These are phyloP conservation scores for Penicillium fimorum DNA, from an alignment of 495 filamentous ascomycete genomes.

Conservation along the genomic window DNA sequence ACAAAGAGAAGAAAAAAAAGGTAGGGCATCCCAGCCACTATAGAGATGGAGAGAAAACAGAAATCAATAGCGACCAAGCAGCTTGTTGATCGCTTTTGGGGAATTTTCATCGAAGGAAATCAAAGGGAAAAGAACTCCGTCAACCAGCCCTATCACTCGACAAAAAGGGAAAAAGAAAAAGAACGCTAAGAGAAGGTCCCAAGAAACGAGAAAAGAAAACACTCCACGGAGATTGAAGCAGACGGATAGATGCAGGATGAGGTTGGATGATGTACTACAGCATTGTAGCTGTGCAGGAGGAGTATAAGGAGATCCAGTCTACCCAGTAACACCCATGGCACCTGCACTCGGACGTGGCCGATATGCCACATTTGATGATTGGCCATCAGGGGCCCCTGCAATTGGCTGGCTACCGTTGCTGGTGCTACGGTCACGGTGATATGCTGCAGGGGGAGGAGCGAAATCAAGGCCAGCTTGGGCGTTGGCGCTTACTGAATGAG, in stretches of 20 bases:
- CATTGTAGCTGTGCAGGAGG: constrained; percentile 22
- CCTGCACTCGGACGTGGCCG: constrained; percentile 41
- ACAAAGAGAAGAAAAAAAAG: constrained; percentile 7
- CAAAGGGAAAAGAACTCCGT: constrained; percentile 33
- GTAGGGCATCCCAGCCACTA: constrained; percentile 4
- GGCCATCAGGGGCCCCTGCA: constrained; percentile 27
- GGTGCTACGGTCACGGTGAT: constrained; percentile 41
- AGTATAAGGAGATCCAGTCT: constrained; percentile 20
- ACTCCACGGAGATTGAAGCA: constrained; percentile 16
- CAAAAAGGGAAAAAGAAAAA: constrained; percentile 24
- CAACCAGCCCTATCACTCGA: constrained; percentile 36
- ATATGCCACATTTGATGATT: constrained; percentile 39
- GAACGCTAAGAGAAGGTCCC: constrained; percentile 39
- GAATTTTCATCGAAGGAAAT: constrained; percentile 23
- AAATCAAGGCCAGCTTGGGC: constrained; percentile 34
- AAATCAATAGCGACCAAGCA: constrained; percentile 20
- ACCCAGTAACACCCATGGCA: constrained; percentile 48
- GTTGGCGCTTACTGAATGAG: constrained; percentile 34
- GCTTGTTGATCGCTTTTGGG: constrained; percentile 28
- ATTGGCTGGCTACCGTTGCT: constrained; percentile 44
- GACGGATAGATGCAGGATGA: constrained; percentile 20
- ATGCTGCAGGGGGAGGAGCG: constrained; percentile 25
- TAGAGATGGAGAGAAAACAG: constrained; percentile 13
- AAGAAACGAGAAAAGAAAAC: constrained; percentile 26
- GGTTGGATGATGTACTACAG: constrained; percentile 22